Conservation (phyloP, 805 yeast species). For the Sporopachydermia lactativora region DNA sequence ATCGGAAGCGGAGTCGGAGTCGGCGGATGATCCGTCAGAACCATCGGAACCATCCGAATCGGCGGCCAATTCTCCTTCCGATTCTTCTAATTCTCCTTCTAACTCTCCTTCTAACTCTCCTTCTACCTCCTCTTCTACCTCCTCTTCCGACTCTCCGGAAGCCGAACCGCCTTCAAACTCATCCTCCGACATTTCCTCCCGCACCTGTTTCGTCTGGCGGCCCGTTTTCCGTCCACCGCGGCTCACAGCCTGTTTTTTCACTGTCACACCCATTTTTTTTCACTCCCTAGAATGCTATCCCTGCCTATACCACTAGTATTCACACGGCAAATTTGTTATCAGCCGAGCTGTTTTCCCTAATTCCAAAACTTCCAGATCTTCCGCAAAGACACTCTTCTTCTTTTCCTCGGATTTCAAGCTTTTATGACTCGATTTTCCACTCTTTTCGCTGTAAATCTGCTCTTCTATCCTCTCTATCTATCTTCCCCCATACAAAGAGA, state of each 20-base stretch:
- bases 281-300: no score
- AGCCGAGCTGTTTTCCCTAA: not conserved
- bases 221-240: not conserved
- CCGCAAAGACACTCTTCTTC: constrained; percentile 10
- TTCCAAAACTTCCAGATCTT: constrained; percentile 7
- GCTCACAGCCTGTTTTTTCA: constrained; percentile 1
- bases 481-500: no score
- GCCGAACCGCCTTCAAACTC: constrained; percentile 11
- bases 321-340: no score
- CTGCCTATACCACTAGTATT: no score
- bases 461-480: constrained; percentile 5
- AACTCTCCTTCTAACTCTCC: constrained; percentile 5
- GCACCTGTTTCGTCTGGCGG: constrained; percentile 9
- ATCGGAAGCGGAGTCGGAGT: constrained; percentile 6
- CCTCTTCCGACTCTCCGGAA: constrained; percentile 10
- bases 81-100: constrained; percentile 8
- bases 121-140: constrained; percentile 11
- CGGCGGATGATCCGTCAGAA: constrained; percentile 7
- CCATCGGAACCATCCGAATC: constrained; percentile 17
- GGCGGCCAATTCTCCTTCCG: no score
- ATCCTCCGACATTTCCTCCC: constrained; percentile 11
- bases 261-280: constrained; percentile 10
- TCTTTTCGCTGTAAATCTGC: constrained; percentile 4
- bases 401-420: constrained; percentile 9
- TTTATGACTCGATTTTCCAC: constrained; percentile 4